Percentiles rank a stretch among this genome's conserved stretches.
Conservation (phyloP, 2,329 filamentous ascomycete species). For the Chaetomiaceae sp. region DNA sequence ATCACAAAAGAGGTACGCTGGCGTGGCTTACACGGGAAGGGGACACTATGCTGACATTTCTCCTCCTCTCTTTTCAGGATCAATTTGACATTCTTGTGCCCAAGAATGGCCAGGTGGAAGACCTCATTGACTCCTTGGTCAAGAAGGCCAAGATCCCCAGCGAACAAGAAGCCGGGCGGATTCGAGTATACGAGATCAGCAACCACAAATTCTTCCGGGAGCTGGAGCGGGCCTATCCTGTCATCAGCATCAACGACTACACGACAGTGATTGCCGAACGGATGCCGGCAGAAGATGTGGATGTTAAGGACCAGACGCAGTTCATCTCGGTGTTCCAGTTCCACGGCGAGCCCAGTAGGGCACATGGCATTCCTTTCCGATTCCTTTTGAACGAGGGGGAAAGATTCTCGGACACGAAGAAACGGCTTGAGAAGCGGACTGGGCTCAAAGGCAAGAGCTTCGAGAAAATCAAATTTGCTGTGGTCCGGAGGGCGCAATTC, state of each 20-base stretch:
- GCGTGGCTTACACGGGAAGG: background rate
- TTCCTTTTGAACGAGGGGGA: conserved; percentile 85
- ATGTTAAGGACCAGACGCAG: conserved; percentile 46
- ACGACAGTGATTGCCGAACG: conserved; percentile 75
- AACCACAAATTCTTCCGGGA: conserved; percentile 80
- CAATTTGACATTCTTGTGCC: conserved; percentile 76
- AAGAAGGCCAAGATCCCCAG: conserved; percentile 77
- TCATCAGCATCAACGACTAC: conserved; percentile 84
- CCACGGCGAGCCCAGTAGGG: conserved; percentile 78
- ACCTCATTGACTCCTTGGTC: conserved; percentile 69
- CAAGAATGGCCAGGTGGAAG: conserved; percentile 75
- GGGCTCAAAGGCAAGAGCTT: conserved; percentile 97
- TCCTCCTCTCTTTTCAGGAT: conserved; percentile 55
- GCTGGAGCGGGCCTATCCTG: conserved; percentile 62
- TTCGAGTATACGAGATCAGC: conserved; percentile 79
- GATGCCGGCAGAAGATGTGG: conserved; percentile 67
- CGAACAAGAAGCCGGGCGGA: conserved; percentile 62
- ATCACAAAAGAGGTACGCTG: conserved; percentile 78
- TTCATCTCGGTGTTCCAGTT: conserved; percentile 85
- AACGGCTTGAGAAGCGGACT: conserved; percentile 86
- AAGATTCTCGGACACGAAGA: conserved; percentile 84
- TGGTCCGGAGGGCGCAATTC: conserved; percentile 67
- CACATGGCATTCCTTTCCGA: conserved; percentile 86
- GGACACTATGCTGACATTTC: conserved; percentile 25
- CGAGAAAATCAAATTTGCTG: conserved; percentile 95